Conservation (phyloP, 148 eudicot genomes). For the Chenopodium formosanum region DNA sequence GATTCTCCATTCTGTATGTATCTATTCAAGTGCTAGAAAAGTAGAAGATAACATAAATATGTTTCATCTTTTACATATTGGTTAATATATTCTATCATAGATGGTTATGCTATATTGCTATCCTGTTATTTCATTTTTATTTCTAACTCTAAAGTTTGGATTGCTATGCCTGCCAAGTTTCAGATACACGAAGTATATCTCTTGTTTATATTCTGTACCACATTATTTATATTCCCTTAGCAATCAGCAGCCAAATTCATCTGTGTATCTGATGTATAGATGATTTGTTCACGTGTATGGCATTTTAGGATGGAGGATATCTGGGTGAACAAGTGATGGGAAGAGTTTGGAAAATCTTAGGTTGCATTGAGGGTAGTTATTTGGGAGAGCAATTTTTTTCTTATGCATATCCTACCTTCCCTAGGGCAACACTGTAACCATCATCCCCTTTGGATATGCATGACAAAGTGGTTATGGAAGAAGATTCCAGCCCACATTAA, state of each 20-base stretch:
- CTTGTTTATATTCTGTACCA: background rate
- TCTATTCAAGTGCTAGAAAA: background rate
- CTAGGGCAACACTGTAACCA: no score
- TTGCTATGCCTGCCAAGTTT: background rate
- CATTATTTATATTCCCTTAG: background rate
- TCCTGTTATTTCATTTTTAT: background rate
- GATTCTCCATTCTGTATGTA: conserved; percentile 87
- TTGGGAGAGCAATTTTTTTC: background rate
- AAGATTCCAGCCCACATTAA: no score
- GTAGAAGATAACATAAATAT: background rate
- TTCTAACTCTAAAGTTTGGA: background rate
- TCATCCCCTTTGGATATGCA: no score
- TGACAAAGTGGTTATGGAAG: no score
- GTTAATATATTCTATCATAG: background rate
- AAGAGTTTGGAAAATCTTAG: background rate
- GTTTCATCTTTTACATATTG: background rate
- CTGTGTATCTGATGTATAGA: background rate
- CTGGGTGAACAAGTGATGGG: background rate
- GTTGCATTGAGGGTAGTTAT: background rate
- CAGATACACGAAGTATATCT: background rate
- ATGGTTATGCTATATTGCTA: background rate
- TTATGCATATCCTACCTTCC: no score
- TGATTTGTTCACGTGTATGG: background rate
- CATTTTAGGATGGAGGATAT: background rate
- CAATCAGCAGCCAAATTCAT: no score